Conservation (phyloP, 768 basidiomycete genomes). For the Rhizopogon salebrosus region DNA sequence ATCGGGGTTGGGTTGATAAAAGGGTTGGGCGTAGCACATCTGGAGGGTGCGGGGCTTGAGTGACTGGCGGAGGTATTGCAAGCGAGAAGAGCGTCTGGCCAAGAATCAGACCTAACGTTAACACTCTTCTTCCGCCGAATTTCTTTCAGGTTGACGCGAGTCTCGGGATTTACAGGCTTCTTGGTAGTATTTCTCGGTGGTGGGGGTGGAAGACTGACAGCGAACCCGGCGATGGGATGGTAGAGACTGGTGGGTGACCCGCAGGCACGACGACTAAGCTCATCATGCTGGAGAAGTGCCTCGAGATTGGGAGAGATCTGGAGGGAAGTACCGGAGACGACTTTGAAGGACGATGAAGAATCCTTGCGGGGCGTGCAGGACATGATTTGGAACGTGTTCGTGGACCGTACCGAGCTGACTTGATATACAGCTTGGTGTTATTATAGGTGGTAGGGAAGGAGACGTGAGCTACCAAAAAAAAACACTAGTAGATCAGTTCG, state of each 20-base stretch:
- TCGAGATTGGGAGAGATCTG: constrained; percentile 57
- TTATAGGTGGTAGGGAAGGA: too few species aligned
- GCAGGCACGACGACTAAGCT: constrained; percentile 34
- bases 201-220: constrained; percentile 27
- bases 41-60: constrained; percentile 12
- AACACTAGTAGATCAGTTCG: too few species aligned
- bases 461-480: too few species aligned
- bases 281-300: constrained; percentile 54
- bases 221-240: constrained; percentile 12
- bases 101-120: constrained; percentile 15
- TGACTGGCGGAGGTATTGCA: constrained; percentile 2
- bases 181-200: constrained; percentile 24
- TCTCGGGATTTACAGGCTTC: constrained; percentile 11
- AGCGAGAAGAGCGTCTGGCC: constrained; percentile 16
- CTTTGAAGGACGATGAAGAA: not conserved
- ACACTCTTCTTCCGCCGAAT: constrained; percentile 9
- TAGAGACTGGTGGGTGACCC: constrained; percentile 16
- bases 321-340: constrained; percentile 22
- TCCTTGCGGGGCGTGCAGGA: not conserved
- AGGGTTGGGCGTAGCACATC: constrained; percentile 25
- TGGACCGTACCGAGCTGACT: too few species aligned
- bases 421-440: too few species aligned
- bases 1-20: constrained; percentile 33
- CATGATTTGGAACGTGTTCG: not conserved
- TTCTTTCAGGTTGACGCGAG: constrained; percentile 11